Evolutionary conservation across 106 monocot genomes (phyloP).

Genomic region (Iris macrosiphon): DNA sequence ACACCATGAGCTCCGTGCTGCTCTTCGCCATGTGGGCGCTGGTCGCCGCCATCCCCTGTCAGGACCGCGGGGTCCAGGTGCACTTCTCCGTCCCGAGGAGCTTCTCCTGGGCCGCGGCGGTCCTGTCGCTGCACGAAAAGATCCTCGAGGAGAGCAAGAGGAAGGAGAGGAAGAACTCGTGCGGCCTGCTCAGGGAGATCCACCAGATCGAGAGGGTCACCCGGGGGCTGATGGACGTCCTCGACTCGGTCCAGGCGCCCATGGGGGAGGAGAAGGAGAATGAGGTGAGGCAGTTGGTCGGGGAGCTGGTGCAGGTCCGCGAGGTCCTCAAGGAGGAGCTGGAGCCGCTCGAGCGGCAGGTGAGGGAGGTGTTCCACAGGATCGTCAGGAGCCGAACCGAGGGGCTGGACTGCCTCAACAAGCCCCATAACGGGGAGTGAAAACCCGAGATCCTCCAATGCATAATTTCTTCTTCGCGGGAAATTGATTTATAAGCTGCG

Average conservation of each 20-base stretch:
- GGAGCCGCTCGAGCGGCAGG: slow-evolving; percentile 52
- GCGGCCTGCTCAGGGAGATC: slow-evolving; percentile 56
- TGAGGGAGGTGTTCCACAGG: slow-evolving; percentile 60
- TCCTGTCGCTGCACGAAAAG: slow-evolving; percentile 35
- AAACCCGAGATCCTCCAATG: too few species aligned
- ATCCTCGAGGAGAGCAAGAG: slow-evolving; percentile 63
- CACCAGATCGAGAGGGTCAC: slow-evolving; percentile 38
- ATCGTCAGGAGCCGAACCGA: slow-evolving; percentile 56
- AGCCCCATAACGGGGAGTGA: neutral
- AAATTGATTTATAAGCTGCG: too few species aligned
- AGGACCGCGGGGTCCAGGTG: slow-evolving; percentile 34
- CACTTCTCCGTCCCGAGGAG: slow-evolving; percentile 43
- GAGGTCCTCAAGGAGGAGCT: slow-evolving; percentile 37
- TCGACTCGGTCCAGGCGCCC: slow-evolving; percentile 32
- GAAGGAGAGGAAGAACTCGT: slow-evolving; percentile 51
- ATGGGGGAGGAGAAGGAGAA: slow-evolving; percentile 19
- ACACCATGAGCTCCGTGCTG: slow-evolving; percentile 40
- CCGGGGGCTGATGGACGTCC: slow-evolving; percentile 33
- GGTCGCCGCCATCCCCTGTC: slow-evolving; percentile 50
- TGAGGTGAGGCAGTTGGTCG: slow-evolving; percentile 31
- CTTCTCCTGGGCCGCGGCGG: slow-evolving; percentile 36
- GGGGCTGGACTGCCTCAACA: slow-evolving; percentile 36
- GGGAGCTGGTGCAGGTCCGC: slow-evolving; percentile 24
- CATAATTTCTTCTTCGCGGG: too few species aligned
- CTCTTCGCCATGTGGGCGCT: slow-evolving; percentile 47